phyloP scores from a whole-genome alignment of 2,329 filamentous ascomycete species.

The Thelonectria olida region DNA sequence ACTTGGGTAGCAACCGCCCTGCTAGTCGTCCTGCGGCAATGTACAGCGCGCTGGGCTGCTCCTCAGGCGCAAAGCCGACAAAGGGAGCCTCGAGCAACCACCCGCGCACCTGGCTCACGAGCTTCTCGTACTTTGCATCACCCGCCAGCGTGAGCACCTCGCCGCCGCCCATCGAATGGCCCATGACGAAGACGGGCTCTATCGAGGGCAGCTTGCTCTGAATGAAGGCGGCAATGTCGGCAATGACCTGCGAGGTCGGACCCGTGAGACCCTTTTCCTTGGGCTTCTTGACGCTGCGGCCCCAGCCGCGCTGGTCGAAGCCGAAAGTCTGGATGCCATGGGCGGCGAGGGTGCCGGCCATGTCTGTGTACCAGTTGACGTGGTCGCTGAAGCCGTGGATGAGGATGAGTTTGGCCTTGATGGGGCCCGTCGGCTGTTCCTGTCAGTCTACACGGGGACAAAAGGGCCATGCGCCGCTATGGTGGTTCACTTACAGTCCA shows the following conservation, averaged over 20 bases:
- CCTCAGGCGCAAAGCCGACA: conserved; percentile 73
- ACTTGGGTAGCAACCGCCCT: conserved; percentile 71
- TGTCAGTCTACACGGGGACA: conserved; percentile 24
- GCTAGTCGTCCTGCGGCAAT: conserved; percentile 74
- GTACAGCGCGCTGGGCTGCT: conserved; percentile 70
- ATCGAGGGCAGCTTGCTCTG: conserved; percentile 62
- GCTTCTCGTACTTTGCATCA: conserved; percentile 58
- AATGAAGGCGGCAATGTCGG: conserved; percentile 82
- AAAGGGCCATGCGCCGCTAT: neutral
- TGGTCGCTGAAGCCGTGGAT: conserved; percentile 94
- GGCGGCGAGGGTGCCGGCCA: conserved; percentile 76
- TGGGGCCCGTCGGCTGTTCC: conserved; percentile 60
- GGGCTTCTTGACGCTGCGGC: conserved; percentile 70
- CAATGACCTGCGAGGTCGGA: conserved; percentile 75
- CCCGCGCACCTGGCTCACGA: conserved; percentile 72
- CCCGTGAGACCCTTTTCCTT: conserved; percentile 78
- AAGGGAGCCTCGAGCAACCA: conserved; percentile 83
- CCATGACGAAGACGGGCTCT: conserved; percentile 82
- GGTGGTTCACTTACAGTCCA: conserved; percentile 60
- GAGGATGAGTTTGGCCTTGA: conserved; percentile 79
- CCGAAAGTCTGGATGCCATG: conserved; percentile 79
- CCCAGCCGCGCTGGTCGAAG: conserved; percentile 93
- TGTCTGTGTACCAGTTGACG: conserved; percentile 76
- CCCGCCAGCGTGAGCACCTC: conserved; percentile 72
- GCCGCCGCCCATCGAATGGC: conserved; percentile 91